Evolutionary conservation across 345 rosid species (phyloP).

Genomic region (Salix udensis): DNA sequence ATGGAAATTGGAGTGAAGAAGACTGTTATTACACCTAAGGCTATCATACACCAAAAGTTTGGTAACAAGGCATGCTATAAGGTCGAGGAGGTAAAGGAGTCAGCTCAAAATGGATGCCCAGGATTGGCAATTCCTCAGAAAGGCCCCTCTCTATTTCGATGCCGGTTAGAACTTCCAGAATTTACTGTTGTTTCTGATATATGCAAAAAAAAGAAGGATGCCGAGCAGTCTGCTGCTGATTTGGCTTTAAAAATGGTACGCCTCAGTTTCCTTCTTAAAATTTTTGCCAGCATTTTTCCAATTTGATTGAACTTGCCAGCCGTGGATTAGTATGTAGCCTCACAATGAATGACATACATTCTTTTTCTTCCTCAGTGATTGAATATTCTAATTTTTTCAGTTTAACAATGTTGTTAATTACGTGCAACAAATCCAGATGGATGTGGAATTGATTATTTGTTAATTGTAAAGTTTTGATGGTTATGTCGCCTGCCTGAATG

Average conservation of each 20-base stretch:
- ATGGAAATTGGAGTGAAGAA: conserved; percentile 46
- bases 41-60: conserved; percentile 65
- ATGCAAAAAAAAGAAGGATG: conserved; percentile 77
- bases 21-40: conserved; percentile 62
- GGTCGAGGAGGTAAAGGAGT: conserved; percentile 56
- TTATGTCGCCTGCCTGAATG: background rate
- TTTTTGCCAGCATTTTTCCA: background rate
- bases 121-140: conserved; percentile 75
- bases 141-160: conserved; percentile 70
- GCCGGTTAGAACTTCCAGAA: conserved; percentile 79
- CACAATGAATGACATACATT: too few species aligned
- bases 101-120: conserved; percentile 64
- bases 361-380: too few species aligned
- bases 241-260: conserved; percentile 70
- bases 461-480: background rate
- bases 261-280: conserved; percentile 4
- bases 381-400: too few species aligned
- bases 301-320: background rate
- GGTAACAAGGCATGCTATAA: conserved; percentile 60
- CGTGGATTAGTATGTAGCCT: background rate
- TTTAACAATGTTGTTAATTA: background rate
- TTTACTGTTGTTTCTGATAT: conserved; percentile 51
- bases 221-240: conserved; percentile 92
- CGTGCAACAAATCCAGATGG: background rate
- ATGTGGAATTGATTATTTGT: background rate